Percentiles rank a stretch among this genome's conserved stretches.
Conservation (phyloP, 768 basidiomycete genomes). For the Pleurotus giganteus region DNA sequence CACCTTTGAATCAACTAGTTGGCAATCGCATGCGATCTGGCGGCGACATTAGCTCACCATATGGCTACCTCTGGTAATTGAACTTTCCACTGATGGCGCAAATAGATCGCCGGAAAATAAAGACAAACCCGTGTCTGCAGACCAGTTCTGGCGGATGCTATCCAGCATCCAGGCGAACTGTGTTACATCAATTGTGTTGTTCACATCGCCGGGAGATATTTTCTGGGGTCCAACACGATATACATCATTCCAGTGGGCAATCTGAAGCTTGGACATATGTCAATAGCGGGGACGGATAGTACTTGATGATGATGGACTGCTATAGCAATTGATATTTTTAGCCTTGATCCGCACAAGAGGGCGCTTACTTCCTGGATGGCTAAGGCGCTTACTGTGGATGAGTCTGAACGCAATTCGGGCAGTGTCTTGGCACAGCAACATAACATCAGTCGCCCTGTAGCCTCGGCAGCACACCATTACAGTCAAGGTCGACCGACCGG, state of each 20-base stretch:
- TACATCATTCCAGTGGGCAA: conserved; percentile 80
- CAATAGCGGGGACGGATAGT: not conserved
- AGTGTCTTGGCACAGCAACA: not conserved
- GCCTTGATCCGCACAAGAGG: too few species aligned
- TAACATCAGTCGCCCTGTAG: not conserved
- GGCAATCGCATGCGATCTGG: not conserved
- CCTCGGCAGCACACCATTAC: not conserved
- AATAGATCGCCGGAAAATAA: conserved; percentile 92
- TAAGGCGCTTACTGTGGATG: too few species aligned
- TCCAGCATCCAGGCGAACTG: conserved; percentile 79
- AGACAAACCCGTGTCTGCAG: conserved; percentile 53
- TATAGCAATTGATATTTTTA: not conserved
- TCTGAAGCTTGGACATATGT: conserved; percentile 25
- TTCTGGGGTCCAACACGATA: conserved; percentile 83
- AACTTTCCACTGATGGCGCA: conserved; percentile 82
- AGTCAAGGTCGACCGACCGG: not conserved
- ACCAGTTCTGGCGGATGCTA: conserved; percentile 60
- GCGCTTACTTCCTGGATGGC: too few species aligned
- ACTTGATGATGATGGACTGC: not conserved
- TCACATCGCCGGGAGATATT: conserved; percentile 41
- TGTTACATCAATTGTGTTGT: conserved; percentile 78
- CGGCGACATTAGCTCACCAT: conserved; percentile 55
- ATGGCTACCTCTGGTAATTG: conserved; percentile 87
- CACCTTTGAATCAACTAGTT: conserved; percentile 45
- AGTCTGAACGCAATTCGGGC: too few species aligned